phyloP scores from a whole-genome alignment of 2,329 filamentous ascomycete genomes.

The Dactylonectria macrodidyma region DNA sequence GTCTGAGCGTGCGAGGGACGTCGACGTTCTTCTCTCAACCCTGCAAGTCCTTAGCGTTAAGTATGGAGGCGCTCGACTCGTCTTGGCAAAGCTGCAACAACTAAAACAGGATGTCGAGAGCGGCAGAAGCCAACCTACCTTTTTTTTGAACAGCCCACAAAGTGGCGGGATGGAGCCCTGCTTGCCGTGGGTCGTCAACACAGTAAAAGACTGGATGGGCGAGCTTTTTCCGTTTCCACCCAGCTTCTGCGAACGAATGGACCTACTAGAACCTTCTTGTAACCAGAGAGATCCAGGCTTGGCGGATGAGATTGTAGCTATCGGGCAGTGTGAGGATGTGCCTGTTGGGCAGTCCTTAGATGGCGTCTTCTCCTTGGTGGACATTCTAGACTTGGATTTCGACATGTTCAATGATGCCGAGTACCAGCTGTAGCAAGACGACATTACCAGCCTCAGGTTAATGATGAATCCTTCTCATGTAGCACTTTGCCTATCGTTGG shows the following conservation, averaged over 20 bases:
- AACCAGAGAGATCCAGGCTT: too few relatives aligned
- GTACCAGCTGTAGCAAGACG: too few relatives aligned
- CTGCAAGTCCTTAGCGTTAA: neutral
- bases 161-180: too few relatives aligned
- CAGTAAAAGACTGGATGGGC: neutral
- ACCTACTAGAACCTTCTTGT: neutral
- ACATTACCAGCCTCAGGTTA: too few relatives aligned
- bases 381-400: too few relatives aligned
- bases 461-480: too few relatives aligned
- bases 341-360: too few relatives aligned
- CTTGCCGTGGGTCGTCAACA: neutral
- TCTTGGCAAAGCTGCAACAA: conserved; percentile 11
- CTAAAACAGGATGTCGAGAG: neutral
- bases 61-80: conserved; percentile 16
- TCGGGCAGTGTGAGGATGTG: neutral
- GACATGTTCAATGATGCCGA: too few relatives aligned
- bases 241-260: conserved; percentile 13
- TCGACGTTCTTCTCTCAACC: neutral
- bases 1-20: neutral
- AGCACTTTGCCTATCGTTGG: too few relatives aligned
- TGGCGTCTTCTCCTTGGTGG: too few relatives aligned
- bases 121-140: neutral
- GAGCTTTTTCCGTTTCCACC: conserved; percentile 21
- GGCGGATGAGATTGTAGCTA: too few relatives aligned
- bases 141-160: too few relatives aligned